These are phyloP conservation scores for Grosmannia serpens DNA, from an alignment of 2,329 filamentous ascomycete species.

Conservation along the genomic window DNA sequence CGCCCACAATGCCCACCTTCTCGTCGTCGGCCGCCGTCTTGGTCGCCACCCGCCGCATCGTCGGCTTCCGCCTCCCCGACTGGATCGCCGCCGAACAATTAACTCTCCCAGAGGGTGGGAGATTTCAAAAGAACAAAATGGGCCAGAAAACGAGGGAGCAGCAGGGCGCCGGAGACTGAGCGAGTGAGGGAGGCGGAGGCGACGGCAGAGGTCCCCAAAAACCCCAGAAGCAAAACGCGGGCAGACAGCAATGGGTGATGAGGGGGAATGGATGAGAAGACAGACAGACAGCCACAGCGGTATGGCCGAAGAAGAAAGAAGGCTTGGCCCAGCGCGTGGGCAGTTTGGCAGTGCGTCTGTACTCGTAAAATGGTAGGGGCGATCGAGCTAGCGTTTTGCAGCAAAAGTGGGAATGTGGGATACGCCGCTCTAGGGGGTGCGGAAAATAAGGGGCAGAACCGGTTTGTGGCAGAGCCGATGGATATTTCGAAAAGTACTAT, in stretches of 20 bases:
- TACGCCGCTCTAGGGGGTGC: background rate
- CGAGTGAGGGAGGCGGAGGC: background rate
- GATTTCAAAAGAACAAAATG: background rate
- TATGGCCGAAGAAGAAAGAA: background rate
- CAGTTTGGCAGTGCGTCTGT: background rate
- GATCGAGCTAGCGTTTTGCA: slow-evolving; percentile 8
- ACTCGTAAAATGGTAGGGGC: slow-evolving; percentile 3
- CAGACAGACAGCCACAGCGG: background rate
- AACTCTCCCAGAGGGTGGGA: background rate
- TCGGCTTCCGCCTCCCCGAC: slow-evolving; percentile 59
- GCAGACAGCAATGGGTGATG: background rate
- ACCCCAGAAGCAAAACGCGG: background rate
- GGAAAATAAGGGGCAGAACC: background rate
- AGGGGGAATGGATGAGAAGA: background rate
- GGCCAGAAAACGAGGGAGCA: background rate
- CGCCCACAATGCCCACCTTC: slow-evolving; percentile 75
- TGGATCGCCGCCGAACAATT: slow-evolving; percentile 52
- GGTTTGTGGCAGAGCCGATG: background rate
- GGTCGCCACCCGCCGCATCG: slow-evolving; percentile 54
- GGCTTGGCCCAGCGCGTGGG: background rate
- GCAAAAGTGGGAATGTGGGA: background rate
- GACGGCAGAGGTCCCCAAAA: background rate
- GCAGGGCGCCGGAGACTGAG: background rate
- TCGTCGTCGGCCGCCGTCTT: slow-evolving; percentile 37
- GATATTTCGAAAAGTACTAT: background rate